Evolutionary conservation across 805 yeast genomes (phyloP).

Genomic region (Pichia cabralensis): DNA sequence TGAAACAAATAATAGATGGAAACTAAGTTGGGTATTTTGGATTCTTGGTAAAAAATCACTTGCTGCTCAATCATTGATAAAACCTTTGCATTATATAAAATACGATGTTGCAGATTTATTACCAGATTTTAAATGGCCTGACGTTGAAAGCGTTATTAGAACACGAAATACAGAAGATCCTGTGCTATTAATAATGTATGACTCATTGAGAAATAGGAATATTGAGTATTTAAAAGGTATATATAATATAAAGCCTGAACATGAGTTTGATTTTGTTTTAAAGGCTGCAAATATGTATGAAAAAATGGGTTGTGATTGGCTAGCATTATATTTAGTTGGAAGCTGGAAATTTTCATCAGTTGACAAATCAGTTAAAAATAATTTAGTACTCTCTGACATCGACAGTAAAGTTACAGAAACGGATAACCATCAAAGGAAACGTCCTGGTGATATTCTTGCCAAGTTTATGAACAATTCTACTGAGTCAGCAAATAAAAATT

Average conservation of each 20-base stretch:
- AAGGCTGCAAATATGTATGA: conserved; percentile 59
- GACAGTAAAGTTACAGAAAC: too few relatives aligned
- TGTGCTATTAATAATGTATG: conserved; percentile 57
- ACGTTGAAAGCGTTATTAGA: conserved; percentile 30
- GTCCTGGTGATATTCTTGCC: conserved; percentile 12
- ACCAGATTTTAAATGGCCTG: conserved; percentile 24
- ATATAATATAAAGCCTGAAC: conserved; percentile 29
- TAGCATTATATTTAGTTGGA: conserved; percentile 51
- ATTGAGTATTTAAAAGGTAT: conserved; percentile 42
- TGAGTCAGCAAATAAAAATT: too few relatives aligned
- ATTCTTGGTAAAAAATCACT: conserved; percentile 37
- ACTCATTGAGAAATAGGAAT: conserved; percentile 45
- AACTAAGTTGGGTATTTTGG: conserved; percentile 74
- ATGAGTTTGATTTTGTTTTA: conserved; percentile 53
- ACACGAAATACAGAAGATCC: conserved; percentile 55
- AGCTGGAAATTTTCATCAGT: conserved; percentile 53
- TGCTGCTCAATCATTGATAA: conserved; percentile 58
- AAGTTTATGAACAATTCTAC: conserved; percentile 8
- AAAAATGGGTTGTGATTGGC: conserved; percentile 86
- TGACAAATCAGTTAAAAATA: not conserved
- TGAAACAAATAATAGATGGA: conserved; percentile 66
- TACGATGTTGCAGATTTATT: conserved; percentile 19
- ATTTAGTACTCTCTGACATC: not conserved
- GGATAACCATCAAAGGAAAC: conserved; percentile 3
- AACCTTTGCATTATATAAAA: conserved; percentile 35